Evolutionary conservation across 352 stramenopile genomes (phyloP).

Genomic region (Globisporangium heterothallicum): DNA sequence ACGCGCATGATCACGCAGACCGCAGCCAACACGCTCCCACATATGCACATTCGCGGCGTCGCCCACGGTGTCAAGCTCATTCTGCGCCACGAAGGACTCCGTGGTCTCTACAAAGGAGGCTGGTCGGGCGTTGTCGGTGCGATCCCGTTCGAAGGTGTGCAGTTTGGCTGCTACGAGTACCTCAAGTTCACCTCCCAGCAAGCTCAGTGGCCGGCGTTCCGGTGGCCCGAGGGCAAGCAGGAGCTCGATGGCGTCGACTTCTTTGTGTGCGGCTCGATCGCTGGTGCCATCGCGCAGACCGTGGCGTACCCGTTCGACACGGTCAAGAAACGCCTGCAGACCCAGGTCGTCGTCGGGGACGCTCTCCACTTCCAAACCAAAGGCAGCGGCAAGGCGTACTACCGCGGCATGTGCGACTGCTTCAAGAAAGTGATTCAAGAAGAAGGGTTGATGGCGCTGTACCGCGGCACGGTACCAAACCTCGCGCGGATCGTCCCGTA

Average conservation of each 20-base stretch:
- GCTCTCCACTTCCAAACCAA: conserved; percentile 11
- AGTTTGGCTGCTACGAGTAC: conserved; percentile 84
- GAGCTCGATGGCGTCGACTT: conserved; percentile 72
- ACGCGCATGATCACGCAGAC: conserved; percentile 78
- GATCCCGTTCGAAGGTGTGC: conserved; percentile 77
- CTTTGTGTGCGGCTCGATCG: conserved; percentile 70
- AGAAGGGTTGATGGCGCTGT: conserved; percentile 63
- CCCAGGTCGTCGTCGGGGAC: conserved; percentile 21
- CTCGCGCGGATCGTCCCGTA: conserved; percentile 76
- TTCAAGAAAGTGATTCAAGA: conserved; percentile 66
- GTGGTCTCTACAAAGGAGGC: conserved; percentile 66
- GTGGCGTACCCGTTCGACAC: conserved; percentile 83
- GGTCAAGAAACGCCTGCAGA: conserved; percentile 80
- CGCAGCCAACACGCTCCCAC: conserved; percentile 17
- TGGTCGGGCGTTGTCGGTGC: conserved; percentile 59
- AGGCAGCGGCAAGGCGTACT: conserved; percentile 20
- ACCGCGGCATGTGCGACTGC: conserved; percentile 72
- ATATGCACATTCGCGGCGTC: conserved; percentile 49
- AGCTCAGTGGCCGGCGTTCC: conserved; percentile 50
- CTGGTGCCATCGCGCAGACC: conserved; percentile 71
- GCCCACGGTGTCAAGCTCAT: conserved; percentile 57
- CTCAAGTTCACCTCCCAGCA: conserved; percentile 47
- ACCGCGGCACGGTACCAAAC: conserved; percentile 74
- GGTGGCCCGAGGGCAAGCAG: conserved; percentile 57
- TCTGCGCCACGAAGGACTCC: conserved; percentile 49